phyloP scores from a whole-genome alignment of 495 filamentous ascomycete genomes.

The Lophiostoma macrostomum region DNA sequence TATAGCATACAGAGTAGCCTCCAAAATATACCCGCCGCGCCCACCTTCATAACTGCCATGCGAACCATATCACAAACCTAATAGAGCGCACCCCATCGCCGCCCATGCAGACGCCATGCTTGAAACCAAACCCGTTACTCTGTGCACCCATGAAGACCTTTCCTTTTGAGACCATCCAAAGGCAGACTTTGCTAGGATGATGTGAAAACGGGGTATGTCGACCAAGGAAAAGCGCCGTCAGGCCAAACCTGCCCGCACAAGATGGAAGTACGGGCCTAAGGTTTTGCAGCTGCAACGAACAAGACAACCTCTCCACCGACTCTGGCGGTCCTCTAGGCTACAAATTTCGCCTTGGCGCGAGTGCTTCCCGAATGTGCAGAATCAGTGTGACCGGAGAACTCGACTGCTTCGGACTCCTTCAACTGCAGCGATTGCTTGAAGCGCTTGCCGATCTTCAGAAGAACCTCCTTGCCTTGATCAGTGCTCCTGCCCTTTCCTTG shows the following conservation, averaged over 20 bases:
- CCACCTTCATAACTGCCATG: conserved; percentile 2
- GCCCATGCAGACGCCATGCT: conserved; percentile 32
- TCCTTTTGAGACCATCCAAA: neutral
- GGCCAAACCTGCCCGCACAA: neutral
- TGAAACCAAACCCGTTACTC: conserved; percentile 17
- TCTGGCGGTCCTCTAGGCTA: conserved; percentile 51
- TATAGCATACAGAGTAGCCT: conserved; percentile 5
- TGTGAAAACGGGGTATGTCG: neutral
- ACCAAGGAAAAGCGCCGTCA: conserved; percentile 14
- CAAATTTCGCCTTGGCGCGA: conserved; percentile 90
- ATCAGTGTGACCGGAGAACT: conserved; percentile 97
- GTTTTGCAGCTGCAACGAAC: no score
- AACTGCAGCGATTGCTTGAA: conserved; percentile 90
- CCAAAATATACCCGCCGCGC: neutral
- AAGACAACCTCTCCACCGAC: neutral
- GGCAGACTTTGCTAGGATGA: no score
- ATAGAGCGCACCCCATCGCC: conserved; percentile 17
- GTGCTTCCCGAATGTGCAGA: conserved; percentile 88
- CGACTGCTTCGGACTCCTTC: conserved; percentile 68
- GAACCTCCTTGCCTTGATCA: conserved; percentile 78
- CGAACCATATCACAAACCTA: conserved; percentile 5
- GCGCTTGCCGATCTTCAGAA: conserved; percentile 75
- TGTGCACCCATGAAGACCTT: conserved; percentile 8
- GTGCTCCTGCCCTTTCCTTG: conserved; percentile 65
- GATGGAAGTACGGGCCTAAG: no score